Conservation (phyloP, 106 monocot genomes). For the Hemerocallis citrina region DNA sequence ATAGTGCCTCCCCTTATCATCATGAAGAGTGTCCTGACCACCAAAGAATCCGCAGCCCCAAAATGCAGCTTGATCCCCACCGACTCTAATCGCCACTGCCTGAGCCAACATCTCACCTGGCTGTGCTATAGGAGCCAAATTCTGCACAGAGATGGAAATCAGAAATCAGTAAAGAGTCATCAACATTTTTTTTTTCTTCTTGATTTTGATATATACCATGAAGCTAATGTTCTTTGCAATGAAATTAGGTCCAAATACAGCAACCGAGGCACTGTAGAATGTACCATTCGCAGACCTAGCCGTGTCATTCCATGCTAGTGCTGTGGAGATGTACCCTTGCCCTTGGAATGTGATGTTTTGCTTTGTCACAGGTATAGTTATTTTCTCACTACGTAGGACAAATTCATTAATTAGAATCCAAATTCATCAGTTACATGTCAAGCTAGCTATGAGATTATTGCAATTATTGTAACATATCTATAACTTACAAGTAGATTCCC, state of each 20-base stretch:
- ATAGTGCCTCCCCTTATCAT: conserved; percentile 82
- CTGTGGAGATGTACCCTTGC: conserved; percentile 56
- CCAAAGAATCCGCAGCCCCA: conserved; percentile 98
- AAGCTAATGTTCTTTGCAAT: conserved; percentile 89
- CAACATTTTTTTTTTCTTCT: too few relatives aligned
- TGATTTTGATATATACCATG: conserved; percentile 84
- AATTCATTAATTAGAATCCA: not conserved
- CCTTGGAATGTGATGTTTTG: conserved; percentile 87
- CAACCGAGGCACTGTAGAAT: conserved; percentile 57
- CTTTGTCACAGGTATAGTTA: conserved; percentile 46
- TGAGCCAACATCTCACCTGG: conserved; percentile 72
- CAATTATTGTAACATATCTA: too few relatives aligned
- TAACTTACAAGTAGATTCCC: conserved; percentile 81
- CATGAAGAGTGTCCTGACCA: conserved; percentile 88
- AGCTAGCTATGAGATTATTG: not conserved
- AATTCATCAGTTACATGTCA: not conserved
- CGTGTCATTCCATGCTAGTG: conserved; percentile 82
- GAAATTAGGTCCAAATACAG: conserved; percentile 54
- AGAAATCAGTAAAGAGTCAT: too few relatives aligned
- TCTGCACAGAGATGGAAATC: too few relatives aligned
- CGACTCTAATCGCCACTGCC: conserved; percentile 73
- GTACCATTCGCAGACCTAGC: conserved; percentile 79
- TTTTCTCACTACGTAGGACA: conserved; percentile 89
- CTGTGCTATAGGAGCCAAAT: conserved; percentile 77
- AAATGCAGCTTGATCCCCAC: conserved; percentile 69